phyloP scores from a whole-genome alignment of 495 filamentous ascomycete species.

The Tuber calosporum region DNA sequence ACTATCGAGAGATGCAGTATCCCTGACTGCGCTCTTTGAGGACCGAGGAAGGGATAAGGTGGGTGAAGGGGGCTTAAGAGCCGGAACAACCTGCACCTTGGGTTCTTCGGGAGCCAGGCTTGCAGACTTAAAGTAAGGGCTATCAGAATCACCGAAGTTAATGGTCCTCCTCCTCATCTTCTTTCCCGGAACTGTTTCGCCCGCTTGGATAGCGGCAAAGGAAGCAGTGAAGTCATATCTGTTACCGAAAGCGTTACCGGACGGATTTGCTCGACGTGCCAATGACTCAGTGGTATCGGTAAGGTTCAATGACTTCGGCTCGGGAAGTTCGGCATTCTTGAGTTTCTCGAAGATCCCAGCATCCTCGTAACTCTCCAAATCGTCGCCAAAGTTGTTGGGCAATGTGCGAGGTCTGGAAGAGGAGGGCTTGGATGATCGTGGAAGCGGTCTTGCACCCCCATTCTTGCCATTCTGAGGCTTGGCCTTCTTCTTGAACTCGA shows the following conservation, averaged over 20 bases:
- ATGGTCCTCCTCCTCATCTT: conserved; percentile 47
- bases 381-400: conserved; percentile 63
- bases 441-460: conserved; percentile 48
- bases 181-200: conserved; percentile 50
- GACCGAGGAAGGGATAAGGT: conserved; percentile 13
- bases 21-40: conserved; percentile 25
- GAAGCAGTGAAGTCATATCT: conserved; percentile 93
- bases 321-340: conserved; percentile 21
- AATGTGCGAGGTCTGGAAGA: conserved; percentile 55
- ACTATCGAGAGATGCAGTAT: conserved; percentile 30
- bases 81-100: conserved; percentile 19
- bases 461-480: conserved; percentile 53
- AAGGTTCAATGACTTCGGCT: conserved; percentile 26
- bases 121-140: conserved; percentile 38
- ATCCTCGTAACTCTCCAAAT: conserved; percentile 50
- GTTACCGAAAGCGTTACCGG: conserved; percentile 73
- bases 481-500: conserved; percentile 77
- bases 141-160: conserved; percentile 47
- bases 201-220: conserved; percentile 71
- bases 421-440: conserved; percentile 46
- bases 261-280: conserved; percentile 53
- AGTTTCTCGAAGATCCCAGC: conserved; percentile 32
- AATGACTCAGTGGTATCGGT: conserved; percentile 46
- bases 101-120: conserved; percentile 19
- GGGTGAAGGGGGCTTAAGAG: conserved; percentile 1